Conservation (phyloP, 2,329 filamentous ascomycete species). For the Cladosporium sp. region DNA sequence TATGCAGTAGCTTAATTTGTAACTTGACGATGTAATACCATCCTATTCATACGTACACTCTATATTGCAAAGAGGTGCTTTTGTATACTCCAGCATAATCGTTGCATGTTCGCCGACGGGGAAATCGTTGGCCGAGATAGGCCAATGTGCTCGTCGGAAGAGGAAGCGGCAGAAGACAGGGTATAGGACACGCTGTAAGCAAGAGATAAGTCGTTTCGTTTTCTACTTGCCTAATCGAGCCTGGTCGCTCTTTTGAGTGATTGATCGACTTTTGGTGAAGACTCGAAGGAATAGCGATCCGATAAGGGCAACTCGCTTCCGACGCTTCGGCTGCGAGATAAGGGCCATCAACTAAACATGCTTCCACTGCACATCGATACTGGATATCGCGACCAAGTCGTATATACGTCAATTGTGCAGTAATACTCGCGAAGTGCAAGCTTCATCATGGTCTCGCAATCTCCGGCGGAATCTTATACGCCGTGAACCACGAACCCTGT, state of each 20-base stretch:
- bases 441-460: not conserved
- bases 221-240: not conserved
- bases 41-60: not conserved
- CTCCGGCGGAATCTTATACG: slow-evolving; percentile 8
- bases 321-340: not conserved
- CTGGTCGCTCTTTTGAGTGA: not conserved
- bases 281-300: not conserved
- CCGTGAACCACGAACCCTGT: slow-evolving; percentile 8
- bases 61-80: not conserved
- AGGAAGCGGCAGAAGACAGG: not conserved
- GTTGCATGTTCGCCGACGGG: not conserved
- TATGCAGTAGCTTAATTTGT: not conserved
- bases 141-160: not conserved
- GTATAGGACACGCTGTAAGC: not conserved
- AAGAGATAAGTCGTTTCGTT: not conserved
- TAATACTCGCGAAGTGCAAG: too few species aligned
- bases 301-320: not conserved
- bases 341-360: too few species aligned
- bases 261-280: not conserved
- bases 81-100: not conserved
- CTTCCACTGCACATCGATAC: too few species aligned
- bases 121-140: not conserved
- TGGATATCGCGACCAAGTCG: too few species aligned
- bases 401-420: too few species aligned
- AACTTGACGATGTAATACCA: not conserved